Evolutionary conservation across 2,329 filamentous ascomycete species (phyloP).

Genomic region (Aspergillus uvarum): DNA sequence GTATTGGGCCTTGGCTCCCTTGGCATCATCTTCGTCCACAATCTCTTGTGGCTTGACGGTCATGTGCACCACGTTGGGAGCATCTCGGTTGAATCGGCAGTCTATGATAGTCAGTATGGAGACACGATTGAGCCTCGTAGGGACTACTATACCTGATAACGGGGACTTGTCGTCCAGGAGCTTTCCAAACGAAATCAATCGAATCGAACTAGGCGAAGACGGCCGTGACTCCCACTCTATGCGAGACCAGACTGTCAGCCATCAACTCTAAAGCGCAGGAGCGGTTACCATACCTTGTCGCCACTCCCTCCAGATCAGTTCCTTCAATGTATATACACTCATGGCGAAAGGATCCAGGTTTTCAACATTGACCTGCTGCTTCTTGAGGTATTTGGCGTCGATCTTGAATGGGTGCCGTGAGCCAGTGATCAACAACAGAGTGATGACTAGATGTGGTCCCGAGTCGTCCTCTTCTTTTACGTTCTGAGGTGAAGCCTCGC

Average conservation of each 20-base stretch:
- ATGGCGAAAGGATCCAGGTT: conserved; percentile 82
- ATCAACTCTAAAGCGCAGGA: background rate
- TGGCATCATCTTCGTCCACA: conserved; percentile 75
- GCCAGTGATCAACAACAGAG: conserved; percentile 76
- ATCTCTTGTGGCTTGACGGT: conserved; percentile 82
- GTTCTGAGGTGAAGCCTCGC: conserved; percentile 24
- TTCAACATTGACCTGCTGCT: conserved; percentile 75
- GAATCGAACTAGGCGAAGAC: conserved; percentile 81
- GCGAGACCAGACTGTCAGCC: conserved; percentile 8
- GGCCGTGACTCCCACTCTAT: conserved; percentile 83
- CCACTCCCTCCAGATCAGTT: conserved; percentile 92
- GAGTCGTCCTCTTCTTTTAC: conserved; percentile 39
- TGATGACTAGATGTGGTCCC: conserved; percentile 58
- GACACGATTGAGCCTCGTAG: conserved; percentile 13
- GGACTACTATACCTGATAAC: conserved; percentile 68
- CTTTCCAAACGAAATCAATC: conserved; percentile 88
- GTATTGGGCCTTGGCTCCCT: conserved; percentile 58
- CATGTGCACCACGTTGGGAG: conserved; percentile 90
- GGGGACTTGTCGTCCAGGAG: conserved; percentile 84
- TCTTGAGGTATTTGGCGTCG: conserved; percentile 79
- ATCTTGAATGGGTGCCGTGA: conserved; percentile 87
- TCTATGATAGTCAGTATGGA: conserved; percentile 51
- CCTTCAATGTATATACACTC: conserved; percentile 90
- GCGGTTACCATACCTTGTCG: conserved; percentile 58
- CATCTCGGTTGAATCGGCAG: conserved; percentile 72